A percentile compares a stretch with the other conserved stretches of the same genome.
Conservation (phyloP, 2,329 filamentous ascomycete genomes). For the Hypoxylon sp. region DNA sequence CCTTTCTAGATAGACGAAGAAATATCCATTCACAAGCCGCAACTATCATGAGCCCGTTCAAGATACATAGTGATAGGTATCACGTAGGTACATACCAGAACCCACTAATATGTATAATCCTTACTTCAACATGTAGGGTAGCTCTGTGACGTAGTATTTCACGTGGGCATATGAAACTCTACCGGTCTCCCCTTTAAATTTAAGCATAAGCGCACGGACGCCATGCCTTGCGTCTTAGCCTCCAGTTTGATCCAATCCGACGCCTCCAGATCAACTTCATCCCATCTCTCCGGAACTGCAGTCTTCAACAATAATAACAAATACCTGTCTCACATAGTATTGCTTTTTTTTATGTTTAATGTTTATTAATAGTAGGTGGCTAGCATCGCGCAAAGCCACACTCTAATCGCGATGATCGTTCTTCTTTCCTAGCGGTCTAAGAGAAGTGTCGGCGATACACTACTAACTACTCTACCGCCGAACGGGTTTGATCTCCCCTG, state of each 20-base stretch:
- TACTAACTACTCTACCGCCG: neutral
- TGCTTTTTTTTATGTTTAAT: too few species aligned
- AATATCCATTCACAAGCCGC: too few species aligned
- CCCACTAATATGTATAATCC: neutral
- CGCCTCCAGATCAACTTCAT: constrained; percentile 15
- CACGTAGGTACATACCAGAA: neutral
- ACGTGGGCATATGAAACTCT: constrained; percentile 35
- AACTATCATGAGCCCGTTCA: neutral
- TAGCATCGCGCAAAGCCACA: too few species aligned
- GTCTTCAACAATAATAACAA: neutral
- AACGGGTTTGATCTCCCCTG: constrained; percentile 25
- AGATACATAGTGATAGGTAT: too few species aligned
- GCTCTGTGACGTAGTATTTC: constrained; percentile 23
- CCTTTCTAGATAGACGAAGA: neutral
- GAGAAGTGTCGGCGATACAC: too few species aligned
- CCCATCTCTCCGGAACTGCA: neutral
- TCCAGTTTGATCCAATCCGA: too few species aligned
- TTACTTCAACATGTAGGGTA: constrained; percentile 6
- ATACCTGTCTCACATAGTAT: neutral
- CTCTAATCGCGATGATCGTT: too few species aligned
- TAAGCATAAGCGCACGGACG: constrained; percentile 39
- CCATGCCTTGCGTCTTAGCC: constrained; percentile 1
- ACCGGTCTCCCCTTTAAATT: constrained; percentile 18
- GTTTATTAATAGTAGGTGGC: too few species aligned
- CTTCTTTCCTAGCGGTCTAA: too few species aligned